These are phyloP conservation scores for Aspergillus carbonarius DNA, from an alignment of 2,329 filamentous ascomycete genomes.

Conservation along the genomic window DNA sequence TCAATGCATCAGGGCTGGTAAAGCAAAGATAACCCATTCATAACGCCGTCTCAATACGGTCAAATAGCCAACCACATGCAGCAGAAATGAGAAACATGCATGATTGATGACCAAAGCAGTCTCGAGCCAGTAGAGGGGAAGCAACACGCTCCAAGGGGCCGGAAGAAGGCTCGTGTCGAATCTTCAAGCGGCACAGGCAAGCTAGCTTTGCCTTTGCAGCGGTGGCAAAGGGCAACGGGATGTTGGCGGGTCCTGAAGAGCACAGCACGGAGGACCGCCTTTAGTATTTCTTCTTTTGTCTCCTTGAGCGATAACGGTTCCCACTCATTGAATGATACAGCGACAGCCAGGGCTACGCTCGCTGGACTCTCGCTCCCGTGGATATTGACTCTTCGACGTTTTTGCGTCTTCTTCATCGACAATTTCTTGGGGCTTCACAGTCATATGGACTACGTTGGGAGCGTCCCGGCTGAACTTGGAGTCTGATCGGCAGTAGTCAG, in stretches of 20 bases:
- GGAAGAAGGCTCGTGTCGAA: neutral
- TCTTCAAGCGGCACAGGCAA: neutral
- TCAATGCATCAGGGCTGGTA: constrained; percentile 5
- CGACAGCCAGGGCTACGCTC: constrained; percentile 62
- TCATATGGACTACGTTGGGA: constrained; percentile 93
- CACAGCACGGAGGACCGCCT: neutral
- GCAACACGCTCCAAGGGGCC: neutral
- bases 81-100: neutral
- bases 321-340: constrained; percentile 59
- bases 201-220: neutral
- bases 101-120: neutral
- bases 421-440: constrained; percentile 79
- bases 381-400: constrained; percentile 56
- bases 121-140: neutral
- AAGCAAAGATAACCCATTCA: constrained; percentile 13
- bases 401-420: constrained; percentile 78
- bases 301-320: neutral
- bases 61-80: constrained; percentile 5
- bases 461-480: constrained; percentile 73
- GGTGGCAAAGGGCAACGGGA: neutral
- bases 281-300: neutral
- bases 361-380: constrained; percentile 54
- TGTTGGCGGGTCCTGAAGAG: neutral
- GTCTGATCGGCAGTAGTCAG: constrained; percentile 52
- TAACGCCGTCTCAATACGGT: constrained; percentile 17